A percentile compares a stretch with the other conserved stretches of the same genome.
These are phyloP conservation scores for Citrus mangshanensis DNA, from an alignment of 345 rosid genomes.

Conservation along the genomic window DNA sequence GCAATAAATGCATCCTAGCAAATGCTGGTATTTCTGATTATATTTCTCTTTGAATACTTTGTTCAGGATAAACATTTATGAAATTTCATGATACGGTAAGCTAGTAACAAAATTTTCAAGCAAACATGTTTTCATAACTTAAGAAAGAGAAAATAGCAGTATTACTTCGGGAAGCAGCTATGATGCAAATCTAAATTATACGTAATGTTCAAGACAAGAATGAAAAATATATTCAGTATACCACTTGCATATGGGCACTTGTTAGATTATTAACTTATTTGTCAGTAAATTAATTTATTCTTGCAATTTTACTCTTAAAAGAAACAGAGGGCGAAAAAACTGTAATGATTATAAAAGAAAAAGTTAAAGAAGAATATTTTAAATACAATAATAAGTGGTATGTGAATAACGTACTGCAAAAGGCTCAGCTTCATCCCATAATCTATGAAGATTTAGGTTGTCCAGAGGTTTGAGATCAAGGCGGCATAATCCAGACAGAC, in stretches of 20 bases:
- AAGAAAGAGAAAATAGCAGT: background rate
- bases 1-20: background rate
- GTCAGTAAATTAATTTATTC: background rate
- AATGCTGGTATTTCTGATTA: background rate
- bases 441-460: slow-evolving; percentile 42
- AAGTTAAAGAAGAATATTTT: background rate
- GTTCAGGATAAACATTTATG: background rate
- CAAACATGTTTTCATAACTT: background rate
- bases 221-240: background rate
- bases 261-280: background rate
- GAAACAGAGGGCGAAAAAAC: background rate
- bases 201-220: background rate
- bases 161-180: background rate
- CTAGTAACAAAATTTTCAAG: background rate
- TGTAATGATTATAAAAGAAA: background rate
- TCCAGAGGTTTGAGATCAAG: slow-evolving; percentile 53
- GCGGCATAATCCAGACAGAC: slow-evolving; percentile 64
- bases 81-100: background rate
- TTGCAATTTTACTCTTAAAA: background rate
- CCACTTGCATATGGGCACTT: background rate
- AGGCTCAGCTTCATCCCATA: slow-evolving; percentile 66
- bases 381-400: slow-evolving; percentile 5
- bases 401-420: slow-evolving; percentile 48
- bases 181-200: background rate
- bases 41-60: background rate